A percentile compares a stretch with the other conserved stretches of the same genome.
Conservation (phyloP, 2,329 filamentous ascomycete genomes). For the Alternaria sp. region DNA sequence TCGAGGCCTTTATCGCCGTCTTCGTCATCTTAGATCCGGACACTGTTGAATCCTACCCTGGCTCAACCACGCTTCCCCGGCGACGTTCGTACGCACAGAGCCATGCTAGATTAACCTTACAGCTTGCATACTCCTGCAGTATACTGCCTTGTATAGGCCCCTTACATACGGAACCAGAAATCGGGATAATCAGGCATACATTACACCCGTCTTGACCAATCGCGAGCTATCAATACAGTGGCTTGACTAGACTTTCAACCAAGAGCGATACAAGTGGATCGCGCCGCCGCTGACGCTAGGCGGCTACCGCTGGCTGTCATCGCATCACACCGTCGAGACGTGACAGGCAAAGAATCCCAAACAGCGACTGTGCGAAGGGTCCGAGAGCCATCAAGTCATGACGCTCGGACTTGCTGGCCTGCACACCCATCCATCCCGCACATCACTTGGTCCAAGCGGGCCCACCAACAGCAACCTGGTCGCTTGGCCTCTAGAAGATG, state of each 20-base stretch:
- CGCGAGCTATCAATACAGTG: conserved; percentile 2
- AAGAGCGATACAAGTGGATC: conserved; percentile 23
- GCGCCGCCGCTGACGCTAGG: conserved; percentile 37
- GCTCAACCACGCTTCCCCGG: conserved; percentile 32
- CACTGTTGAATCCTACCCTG: conserved; percentile 32
- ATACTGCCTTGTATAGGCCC: conserved; percentile 24
- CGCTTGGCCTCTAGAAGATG: conserved; percentile 24
- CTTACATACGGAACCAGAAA: conserved; percentile 21
- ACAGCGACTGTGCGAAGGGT: conserved; percentile 26
- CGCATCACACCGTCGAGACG: conserved; percentile 26
- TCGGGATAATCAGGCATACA: conserved; percentile 17
- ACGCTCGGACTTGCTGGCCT: conserved; percentile 32
- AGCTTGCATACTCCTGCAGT: conserved; percentile 29
- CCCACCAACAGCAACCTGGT: conserved; percentile 40
- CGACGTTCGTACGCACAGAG: conserved; percentile 44
- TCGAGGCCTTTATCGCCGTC: conserved; percentile 26
- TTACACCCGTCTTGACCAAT: conserved; percentile 9
- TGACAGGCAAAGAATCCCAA: conserved; percentile 32
- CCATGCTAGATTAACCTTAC: conserved; percentile 38
- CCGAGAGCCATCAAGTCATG: conserved; percentile 29
- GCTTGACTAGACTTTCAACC: conserved; percentile 19
- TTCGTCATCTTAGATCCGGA: conserved; percentile 38
- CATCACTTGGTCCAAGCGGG: conserved; percentile 51
- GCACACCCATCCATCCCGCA: conserved; percentile 52
- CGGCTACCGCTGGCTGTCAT: conserved; percentile 38